These are phyloP conservation scores for Salix exigua DNA, from an alignment of 345 rosid genomes.

Conservation along the genomic window DNA sequence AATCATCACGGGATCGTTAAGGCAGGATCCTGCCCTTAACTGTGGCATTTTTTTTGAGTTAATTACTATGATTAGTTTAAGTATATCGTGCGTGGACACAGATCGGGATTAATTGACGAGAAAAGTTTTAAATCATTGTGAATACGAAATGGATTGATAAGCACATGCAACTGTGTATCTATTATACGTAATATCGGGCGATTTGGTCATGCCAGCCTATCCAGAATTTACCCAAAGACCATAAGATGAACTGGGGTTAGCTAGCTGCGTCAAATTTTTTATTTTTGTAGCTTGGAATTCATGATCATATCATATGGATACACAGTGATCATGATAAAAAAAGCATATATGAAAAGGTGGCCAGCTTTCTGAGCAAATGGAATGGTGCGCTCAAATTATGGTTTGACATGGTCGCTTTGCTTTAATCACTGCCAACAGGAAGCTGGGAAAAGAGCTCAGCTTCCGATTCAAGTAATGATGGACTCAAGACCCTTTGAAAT, in stretches of 20 bases:
- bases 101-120: slow-evolving; percentile 22
- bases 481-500: background rate
- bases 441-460: background rate
- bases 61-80: slow-evolving; percentile 10
- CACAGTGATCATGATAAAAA: background rate
- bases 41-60: background rate
- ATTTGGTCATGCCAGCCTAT: background rate
- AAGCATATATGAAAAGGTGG: slow-evolving; percentile 11
- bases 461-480: slow-evolving; percentile 6
- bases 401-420: background rate
- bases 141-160: slow-evolving; percentile 2
- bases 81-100: slow-evolving; percentile 1
- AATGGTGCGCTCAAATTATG: background rate
- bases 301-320: background rate
- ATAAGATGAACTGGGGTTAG: no score
- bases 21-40: slow-evolving; percentile 45
- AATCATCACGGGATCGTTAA: slow-evolving; percentile 44
- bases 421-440: slow-evolving; percentile 1
- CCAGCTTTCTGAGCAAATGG: slow-evolving; percentile 19
- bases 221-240: background rate
- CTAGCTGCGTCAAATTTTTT: background rate
- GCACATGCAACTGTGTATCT: slow-evolving; percentile 25
- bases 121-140: background rate
- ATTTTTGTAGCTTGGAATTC: background rate
- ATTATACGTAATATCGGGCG: background rate